Conservation (phyloP, 192 early-diverging fungal species). For the Linnemannia elongata region DNA sequence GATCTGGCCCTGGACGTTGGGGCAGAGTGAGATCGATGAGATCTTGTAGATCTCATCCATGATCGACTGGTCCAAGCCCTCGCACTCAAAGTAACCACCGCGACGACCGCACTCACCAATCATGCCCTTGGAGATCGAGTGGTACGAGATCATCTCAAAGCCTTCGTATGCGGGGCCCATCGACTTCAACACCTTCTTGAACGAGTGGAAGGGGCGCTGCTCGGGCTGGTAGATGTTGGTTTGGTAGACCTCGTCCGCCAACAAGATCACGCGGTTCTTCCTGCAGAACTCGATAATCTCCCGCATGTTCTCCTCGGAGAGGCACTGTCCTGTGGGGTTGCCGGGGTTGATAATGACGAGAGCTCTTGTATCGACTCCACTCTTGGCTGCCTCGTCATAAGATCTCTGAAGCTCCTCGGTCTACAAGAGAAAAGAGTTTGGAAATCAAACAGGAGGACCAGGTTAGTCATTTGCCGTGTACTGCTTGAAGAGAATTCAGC, state of each 20-base stretch:
- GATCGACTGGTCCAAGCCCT: slow-evolving; percentile 80
- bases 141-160: slow-evolving; percentile 95
- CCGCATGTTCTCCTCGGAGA: slow-evolving; percentile 85
- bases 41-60: slow-evolving; percentile 93
- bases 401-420: slow-evolving; percentile 76
- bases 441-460: neutral
- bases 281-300: slow-evolving; percentile 92
- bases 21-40: slow-evolving; percentile 91
- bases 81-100: slow-evolving; percentile 98
- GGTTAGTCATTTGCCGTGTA: no score
- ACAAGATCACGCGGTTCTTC: slow-evolving; percentile 81
- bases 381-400: slow-evolving; percentile 71
- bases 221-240: slow-evolving; percentile 90
- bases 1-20: slow-evolving; percentile 95
- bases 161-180: slow-evolving; percentile 77
- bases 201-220: slow-evolving; percentile 91
- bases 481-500: neutral
- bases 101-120: slow-evolving; percentile 98
- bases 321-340: slow-evolving; percentile 96
- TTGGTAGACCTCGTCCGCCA: slow-evolving; percentile 99
- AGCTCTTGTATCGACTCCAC: slow-evolving; percentile 90
- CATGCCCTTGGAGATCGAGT: slow-evolving; percentile 98
- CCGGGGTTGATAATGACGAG: slow-evolving; percentile 98
- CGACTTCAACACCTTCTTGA: slow-evolving; percentile 93
- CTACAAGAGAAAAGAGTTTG: slow-evolving; percentile 21